These are phyloP conservation scores for Curvularia lunata DNA, from an alignment of 2,329 filamentous ascomycete genomes.

Conservation along the genomic window DNA sequence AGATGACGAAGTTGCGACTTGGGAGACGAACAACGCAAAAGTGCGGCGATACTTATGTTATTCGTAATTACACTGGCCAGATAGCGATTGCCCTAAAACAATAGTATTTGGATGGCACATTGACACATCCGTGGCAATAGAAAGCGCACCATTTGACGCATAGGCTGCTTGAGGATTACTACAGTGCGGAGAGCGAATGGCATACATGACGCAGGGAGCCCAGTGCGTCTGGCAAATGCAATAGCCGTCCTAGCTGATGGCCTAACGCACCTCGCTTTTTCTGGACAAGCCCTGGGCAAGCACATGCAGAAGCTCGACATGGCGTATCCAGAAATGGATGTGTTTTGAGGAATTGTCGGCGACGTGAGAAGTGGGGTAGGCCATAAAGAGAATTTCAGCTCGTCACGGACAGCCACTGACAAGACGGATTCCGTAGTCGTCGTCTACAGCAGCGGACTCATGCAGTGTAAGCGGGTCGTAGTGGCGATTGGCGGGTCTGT, in stretches of 20 bases:
- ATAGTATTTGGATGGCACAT: neutral
- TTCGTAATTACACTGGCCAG: neutral
- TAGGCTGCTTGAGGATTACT: slow-evolving; percentile 5
- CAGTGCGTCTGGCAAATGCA: neutral
- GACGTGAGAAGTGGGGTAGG: slow-evolving; percentile 11
- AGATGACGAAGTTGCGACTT: neutral
- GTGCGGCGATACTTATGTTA: slow-evolving; percentile 15
- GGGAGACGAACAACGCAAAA: neutral
- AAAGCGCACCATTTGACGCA: slow-evolving; percentile 2
- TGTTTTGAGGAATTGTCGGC: slow-evolving; percentile 9
- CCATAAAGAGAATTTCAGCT: slow-evolving; percentile 8
- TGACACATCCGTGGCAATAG: neutral
- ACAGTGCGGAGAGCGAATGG: neutral
- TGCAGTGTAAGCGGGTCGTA: neutral
- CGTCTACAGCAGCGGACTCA: slow-evolving; percentile 2
- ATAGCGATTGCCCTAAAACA: neutral
- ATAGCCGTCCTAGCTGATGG: slow-evolving; percentile 2
- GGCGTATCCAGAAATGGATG: slow-evolving; percentile 2
- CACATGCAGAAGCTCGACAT: slow-evolving; percentile 7
- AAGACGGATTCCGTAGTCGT: neutral
- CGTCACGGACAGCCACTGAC: neutral
- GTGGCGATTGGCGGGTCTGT: slow-evolving; percentile 3
- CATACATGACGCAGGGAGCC: slow-evolving; percentile 9
- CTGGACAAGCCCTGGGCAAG: slow-evolving; percentile 4
- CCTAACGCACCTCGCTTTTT: slow-evolving; percentile 4